phyloP scores from a whole-genome alignment of 768 basidiomycete genomes.

The Nidularia pulvinata region DNA sequence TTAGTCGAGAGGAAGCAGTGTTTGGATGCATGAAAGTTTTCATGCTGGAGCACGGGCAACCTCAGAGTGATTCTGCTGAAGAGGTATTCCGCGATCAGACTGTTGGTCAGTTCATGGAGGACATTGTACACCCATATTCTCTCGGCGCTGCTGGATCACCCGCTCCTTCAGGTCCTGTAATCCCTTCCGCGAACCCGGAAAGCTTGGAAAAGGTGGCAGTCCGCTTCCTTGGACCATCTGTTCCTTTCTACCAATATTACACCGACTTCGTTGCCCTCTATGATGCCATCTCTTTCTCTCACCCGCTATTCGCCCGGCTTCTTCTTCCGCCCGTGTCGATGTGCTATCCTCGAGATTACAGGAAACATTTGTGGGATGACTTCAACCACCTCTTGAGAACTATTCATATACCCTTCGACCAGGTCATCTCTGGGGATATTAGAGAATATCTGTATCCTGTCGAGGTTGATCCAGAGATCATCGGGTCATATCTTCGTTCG shows the following conservation, averaged over 20 bases:
- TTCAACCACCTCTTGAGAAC: conserved; percentile 65
- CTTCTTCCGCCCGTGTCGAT: conserved; percentile 78
- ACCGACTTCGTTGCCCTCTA: conserved; percentile 91
- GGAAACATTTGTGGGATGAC: conserved; percentile 83
- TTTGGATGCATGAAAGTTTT: conserved; percentile 92
- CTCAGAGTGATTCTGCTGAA: conserved; percentile 41
- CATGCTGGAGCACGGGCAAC: conserved; percentile 91
- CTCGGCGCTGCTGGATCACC: conserved; percentile 15
- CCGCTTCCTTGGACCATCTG: conserved; percentile 59
- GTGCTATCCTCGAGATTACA: conserved; percentile 80
- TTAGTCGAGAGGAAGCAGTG: conserved; percentile 56
- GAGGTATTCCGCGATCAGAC: conserved; percentile 83
- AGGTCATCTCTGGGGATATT: conserved; percentile 52
- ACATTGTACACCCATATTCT: conserved; percentile 57
- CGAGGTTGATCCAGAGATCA: conserved; percentile 59
- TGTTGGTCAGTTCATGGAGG: conserved; percentile 59
- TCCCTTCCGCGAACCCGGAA: conserved; percentile 5
- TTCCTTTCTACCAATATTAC: conserved; percentile 94
- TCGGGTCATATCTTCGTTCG: conserved; percentile 63
- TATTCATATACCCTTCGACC: conserved; percentile 47
- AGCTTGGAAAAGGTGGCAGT: conserved; percentile 54
- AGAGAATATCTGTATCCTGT: conserved; percentile 71
- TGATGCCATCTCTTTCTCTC: conserved; percentile 86
- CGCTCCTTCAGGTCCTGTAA: conserved; percentile 1
- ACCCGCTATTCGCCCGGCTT: conserved; percentile 72